These are phyloP conservation scores for Malbranchea zuffiana DNA, from an alignment of 2,329 filamentous ascomycete genomes.

Conservation along the genomic window DNA sequence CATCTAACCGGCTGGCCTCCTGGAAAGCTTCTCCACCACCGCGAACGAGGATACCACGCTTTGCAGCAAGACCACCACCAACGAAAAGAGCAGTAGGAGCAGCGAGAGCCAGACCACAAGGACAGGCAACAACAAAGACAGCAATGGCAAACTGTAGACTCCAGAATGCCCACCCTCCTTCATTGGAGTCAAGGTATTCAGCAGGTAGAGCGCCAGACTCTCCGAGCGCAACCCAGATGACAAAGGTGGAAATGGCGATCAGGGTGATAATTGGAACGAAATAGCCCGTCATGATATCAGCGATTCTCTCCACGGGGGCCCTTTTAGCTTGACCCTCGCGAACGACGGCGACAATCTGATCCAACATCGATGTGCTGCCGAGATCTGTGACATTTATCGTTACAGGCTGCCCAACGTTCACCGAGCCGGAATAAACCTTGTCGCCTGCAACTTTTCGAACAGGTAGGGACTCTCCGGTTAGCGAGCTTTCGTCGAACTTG, in stretches of 20 bases:
- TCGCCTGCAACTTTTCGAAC: conserved; percentile 35
- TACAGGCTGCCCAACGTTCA: conserved; percentile 39
- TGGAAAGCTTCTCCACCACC: conserved; percentile 79
- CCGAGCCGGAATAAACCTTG: conserved; percentile 37
- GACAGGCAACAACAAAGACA: conserved; percentile 78
- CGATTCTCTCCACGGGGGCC: conserved; percentile 39
- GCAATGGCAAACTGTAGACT: conserved; percentile 60
- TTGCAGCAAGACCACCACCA: conserved; percentile 66
- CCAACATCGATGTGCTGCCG: conserved; percentile 40
- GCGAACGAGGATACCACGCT: conserved; percentile 69
- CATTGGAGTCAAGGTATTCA: conserved; percentile 41
- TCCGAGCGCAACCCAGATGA: conserved; percentile 38
- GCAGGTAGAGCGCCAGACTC: conserved; percentile 33
- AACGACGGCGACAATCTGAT: conserved; percentile 40
- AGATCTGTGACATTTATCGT: conserved; percentile 35
- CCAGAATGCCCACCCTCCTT: conserved; percentile 43
- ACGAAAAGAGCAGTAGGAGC: conserved; percentile 81
- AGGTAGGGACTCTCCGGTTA: conserved; percentile 52
- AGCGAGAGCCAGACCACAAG: conserved; percentile 73
- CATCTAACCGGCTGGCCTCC: conserved; percentile 66
- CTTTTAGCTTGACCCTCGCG: conserved; percentile 41
- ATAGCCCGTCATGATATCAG: conserved; percentile 39
- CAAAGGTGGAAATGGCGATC: conserved; percentile 37
- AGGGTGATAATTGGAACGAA: conserved; percentile 41
- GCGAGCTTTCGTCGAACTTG: conserved; percentile 77